Evolutionary conservation across 2,329 filamentous ascomycete genomes (phyloP), one percentile per base, ranked within the genome.

Genomic region (Macroventuria anomochaeta): DNA sequence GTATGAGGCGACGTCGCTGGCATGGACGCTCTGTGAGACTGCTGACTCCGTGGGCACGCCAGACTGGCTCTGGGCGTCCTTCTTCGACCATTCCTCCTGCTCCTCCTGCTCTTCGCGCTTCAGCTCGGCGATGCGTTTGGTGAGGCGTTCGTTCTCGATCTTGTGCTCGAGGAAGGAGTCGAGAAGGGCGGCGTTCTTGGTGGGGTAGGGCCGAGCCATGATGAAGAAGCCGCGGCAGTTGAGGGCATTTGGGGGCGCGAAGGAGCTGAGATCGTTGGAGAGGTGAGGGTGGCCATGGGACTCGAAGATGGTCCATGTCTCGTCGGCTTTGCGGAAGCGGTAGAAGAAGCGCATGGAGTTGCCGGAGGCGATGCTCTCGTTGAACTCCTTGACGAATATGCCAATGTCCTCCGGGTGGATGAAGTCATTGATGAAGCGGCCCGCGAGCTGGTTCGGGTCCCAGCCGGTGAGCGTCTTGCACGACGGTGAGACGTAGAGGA

Each of bases 111-210:
- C 93, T 74, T 97, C 93, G 57, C 85, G 83, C 63, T 90, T 90
- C 48, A 97, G 80, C 75, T 96, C 91, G 15, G 88, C 87, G 57
- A 97, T 96, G 36, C 91, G 86, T 64, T 91, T 89, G 67, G 86
- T 87, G 41, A 97, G 76, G 4, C 93, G 85, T 77, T 96, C 92
- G 67, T 97, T 96, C 74, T 97, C 93, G 48, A 96, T 93, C 76
- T 97, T 97, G 78, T 97, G 93, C 73, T 97, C 93, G 23, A 97
- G 81, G 67, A 97, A 97, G 0, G 92, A 96, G 76, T 97, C 93
- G 17, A 97, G 81, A 10, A 97, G 81, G 3, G 85, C 85, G 1
- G 91, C 88, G 69, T 93, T 96, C 76, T 90, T 93, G 25, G 90
- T 96, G 5, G 91, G 92, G 72, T 97, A 96, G 1, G 90, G 90